Evolutionary conservation across 2,329 filamentous ascomycete genomes (phyloP).

Genomic region (Podosphaera leucotricha): DNA sequence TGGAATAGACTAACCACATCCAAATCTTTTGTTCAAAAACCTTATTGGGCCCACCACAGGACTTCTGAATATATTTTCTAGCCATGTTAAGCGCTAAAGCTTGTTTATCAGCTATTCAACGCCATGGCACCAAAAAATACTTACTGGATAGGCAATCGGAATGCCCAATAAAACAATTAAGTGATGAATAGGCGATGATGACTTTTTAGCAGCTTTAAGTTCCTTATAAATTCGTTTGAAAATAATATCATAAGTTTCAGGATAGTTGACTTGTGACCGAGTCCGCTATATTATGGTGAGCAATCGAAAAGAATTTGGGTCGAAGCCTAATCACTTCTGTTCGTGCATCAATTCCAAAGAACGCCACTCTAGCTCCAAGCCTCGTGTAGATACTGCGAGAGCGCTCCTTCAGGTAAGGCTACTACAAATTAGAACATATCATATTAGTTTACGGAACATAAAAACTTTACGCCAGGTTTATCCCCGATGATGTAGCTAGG

Average conservation of each 20-base stretch:
- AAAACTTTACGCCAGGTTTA: conserved; percentile 25
- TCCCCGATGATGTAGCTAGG: conserved; percentile 43
- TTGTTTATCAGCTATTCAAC: no score
- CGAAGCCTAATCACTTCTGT: conserved; percentile 32
- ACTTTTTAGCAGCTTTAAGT: conserved; percentile 39
- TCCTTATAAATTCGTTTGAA: conserved; percentile 56
- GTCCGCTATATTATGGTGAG: conserved; percentile 30
- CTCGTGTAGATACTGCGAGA: conserved; percentile 73
- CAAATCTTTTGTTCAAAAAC: conserved; percentile 75
- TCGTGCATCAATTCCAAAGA: conserved; percentile 76
- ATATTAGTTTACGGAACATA: neutral
- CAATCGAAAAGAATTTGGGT: neutral
- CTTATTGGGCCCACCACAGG: conserved; percentile 75
- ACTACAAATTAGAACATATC: conserved; percentile 1
- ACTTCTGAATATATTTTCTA: conserved; percentile 75
- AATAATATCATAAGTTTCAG: conserved; percentile 66
- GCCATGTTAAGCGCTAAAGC: conserved; percentile 79
- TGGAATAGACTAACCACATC: conserved; percentile 28
- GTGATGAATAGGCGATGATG: conserved; percentile 62
- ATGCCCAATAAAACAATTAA: conserved; percentile 73
- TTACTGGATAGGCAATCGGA: conserved; percentile 58
- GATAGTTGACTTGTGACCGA: conserved; percentile 82
- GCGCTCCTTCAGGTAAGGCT: conserved; percentile 68
- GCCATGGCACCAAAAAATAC: neutral
- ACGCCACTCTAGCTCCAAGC: conserved; percentile 59